Conservation (phyloP, 1,139 yeast genomes). For the Suhomyces chickasaworum region DNA sequence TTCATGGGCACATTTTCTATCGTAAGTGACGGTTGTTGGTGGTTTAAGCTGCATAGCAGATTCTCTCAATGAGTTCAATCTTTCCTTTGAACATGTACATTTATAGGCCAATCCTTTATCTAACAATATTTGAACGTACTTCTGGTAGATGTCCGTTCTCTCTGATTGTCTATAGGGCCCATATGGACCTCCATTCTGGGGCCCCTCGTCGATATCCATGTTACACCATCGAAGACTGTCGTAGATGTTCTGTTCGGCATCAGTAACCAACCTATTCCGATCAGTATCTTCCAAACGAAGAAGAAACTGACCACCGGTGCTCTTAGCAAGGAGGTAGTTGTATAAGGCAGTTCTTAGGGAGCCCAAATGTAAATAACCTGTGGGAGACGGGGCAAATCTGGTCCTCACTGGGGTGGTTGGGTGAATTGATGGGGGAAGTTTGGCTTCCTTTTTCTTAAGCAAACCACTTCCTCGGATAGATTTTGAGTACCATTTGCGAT, state of each 20-base stretch:
- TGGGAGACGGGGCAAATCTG: constrained; percentile 97
- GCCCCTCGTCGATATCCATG: constrained; percentile 79
- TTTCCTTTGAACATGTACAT: constrained; percentile 83
- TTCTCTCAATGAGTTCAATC: constrained; percentile 65
- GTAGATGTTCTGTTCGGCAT: constrained; percentile 82
- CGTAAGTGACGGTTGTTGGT: constrained; percentile 91
- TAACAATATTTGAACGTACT: constrained; percentile 59
- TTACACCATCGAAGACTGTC: constrained; percentile 80
- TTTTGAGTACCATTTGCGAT: constrained; percentile 3
- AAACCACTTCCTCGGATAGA: constrained; percentile 5
- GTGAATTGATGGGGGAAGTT: constrained; percentile 26
- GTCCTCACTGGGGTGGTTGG: constrained; percentile 72
- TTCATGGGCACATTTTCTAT: constrained; percentile 64
- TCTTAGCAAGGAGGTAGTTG: constrained; percentile 78
- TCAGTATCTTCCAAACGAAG: constrained; percentile 93
- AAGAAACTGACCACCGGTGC: constrained; percentile 78
- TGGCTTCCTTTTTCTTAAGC: constrained; percentile 2
- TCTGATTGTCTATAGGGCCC: constrained; percentile 89
- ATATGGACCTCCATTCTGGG: constrained; percentile 61
- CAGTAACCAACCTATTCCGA: constrained; percentile 69
- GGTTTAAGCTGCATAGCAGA: constrained; percentile 77
- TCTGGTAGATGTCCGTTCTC: constrained; percentile 60
- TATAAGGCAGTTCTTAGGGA: constrained; percentile 91
- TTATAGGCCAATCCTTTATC: constrained; percentile 75
- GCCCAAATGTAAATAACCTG: constrained; percentile 90